Base-by-base conservation (phyloP, 163 green algal species). In the Scenedesmus sp. region DNA sequence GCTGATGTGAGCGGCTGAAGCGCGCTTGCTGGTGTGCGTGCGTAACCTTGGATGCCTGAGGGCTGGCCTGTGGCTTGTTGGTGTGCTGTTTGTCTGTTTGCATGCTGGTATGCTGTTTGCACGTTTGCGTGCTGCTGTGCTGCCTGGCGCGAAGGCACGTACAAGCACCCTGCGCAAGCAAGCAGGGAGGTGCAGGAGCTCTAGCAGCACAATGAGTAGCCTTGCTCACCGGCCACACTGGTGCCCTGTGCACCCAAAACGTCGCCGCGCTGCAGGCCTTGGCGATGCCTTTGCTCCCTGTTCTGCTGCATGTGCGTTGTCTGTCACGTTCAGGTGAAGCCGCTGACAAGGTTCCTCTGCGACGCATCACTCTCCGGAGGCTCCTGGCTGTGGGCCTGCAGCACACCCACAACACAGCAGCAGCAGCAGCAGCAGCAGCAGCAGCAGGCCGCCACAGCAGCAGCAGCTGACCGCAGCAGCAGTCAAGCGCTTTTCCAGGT, bases 281-380 rank as follows among this genome's bases (percentile, higher is more conserved):
- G 43, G 49, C 65, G 59, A 30, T 12, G 85, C 46, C 61, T 6
- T 61, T 30, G 13, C 2, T 73, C 9, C n/a, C 70, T 46, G 30
- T 37, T 83, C 3, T 86, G 3, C 35, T 84, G 22, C 40, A 0
- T 56, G 22, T 84, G 43, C 43, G 53, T 56, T 20, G 24, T 84
- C 0, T 22, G 30, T 30, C 20, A 61, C 13, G 0, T 81, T 7
- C 88, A 95, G 93, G 85, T 95, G 1, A 95, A 95, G 86, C 90
- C 90, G 0, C 93, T 98, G 59, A 96, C 94, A 81, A 94, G 96
- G 51, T 97, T 98, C 86, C 89, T 98, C 56, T 96, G 93, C 12
- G 96, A 98, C 83, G 80, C 93, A 0, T 85, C 76, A 7, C 56
- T 98, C 0, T 95, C 94, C 37, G 95, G 93, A 33, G 96, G 96